Evolutionary conservation across 1,284 basidiomycete species (phyloP).

Genomic region (Phellopilus nigrolimitatus): DNA sequence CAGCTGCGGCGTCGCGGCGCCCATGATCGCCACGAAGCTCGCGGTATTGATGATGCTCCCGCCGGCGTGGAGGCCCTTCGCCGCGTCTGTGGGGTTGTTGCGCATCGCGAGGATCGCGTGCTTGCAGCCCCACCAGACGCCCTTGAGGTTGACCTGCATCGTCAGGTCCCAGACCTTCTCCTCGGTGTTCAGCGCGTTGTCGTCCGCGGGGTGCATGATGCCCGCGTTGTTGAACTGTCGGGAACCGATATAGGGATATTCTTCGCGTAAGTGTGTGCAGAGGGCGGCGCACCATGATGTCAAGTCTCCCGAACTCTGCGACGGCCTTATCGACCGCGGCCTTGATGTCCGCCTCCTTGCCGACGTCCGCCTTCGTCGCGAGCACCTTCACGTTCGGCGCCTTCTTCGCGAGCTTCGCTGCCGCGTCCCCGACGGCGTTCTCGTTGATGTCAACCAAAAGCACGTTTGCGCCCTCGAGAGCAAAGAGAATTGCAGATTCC

Average conservation of each 20-base stretch:
- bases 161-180: slow-evolving; percentile 95
- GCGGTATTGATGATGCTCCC: slow-evolving; percentile 98
- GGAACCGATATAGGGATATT: slow-evolving; percentile 5
- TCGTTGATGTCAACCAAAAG: slow-evolving; percentile 86
- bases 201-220: slow-evolving; percentile 94
- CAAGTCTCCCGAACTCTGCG: slow-evolving; percentile 81
- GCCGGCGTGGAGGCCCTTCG: slow-evolving; percentile 76
- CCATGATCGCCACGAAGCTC: slow-evolving; percentile 90
- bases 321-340: slow-evolving; percentile 77
- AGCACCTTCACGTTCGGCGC: slow-evolving; percentile 71
- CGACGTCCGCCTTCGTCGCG: slow-evolving; percentile 80
- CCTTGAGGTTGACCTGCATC: slow-evolving; percentile 94
- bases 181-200: slow-evolving; percentile 92
- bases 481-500: slow-evolving; percentile 89
- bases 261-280: neutral
- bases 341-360: slow-evolving; percentile 84
- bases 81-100: slow-evolving; percentile 77
- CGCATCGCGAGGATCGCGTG: slow-evolving; percentile 96
- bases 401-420: slow-evolving; percentile 57
- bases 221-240: slow-evolving; percentile 86
- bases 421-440: slow-evolving; percentile 67
- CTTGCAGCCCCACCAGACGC: slow-evolving; percentile 98
- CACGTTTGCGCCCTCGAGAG: slow-evolving; percentile 85
- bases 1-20: slow-evolving; percentile 93
- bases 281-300: slow-evolving; percentile 73